Base-by-base conservation (phyloP, 139 green algal genomes). In the Chlorella ohadii region DNA sequence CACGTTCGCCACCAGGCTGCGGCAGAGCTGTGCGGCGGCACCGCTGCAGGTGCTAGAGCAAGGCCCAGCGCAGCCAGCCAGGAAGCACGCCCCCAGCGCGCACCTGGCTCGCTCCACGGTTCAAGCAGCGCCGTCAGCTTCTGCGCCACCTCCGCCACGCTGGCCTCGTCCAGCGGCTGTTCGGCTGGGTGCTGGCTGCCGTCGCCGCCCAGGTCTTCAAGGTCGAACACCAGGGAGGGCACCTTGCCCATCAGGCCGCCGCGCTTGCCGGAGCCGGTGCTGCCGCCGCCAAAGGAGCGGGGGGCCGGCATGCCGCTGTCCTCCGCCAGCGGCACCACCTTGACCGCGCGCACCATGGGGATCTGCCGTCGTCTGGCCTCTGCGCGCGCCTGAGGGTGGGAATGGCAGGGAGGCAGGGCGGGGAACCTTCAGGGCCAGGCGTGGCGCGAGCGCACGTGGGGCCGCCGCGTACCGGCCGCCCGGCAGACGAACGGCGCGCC, bases 221-320 rank as follows among this genome's bases (percentile, higher is more conserved):
- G 38, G 11, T 93, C 90, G 31, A 93, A 93, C 15, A 93, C 66
- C 20, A 93, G 73, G 71, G 79, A 88, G 36, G 90, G 88, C 15
- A 93, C 88, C 38, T 91, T 89, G 36, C 81, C 83, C 64, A 92
- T 91, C 44, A 56, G 28, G 9, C 51, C n/a, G 31, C 79, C 55
- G 19, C 34, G 28, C 33, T 25, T 55, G 55, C 36, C 34, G 57
- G 17, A 44, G 3, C 33, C 63, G 19, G 25, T 61, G 82, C 34
- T 70, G 82, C 63, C 27, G 76, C 56, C 22, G 71, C 78, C 47
- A 39, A 22, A 39, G 57, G 34, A 66, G 51, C 34, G 33, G 41
- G 31, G 34, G 39, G 12, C 34, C n/a, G 68, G 19, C 22, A 56
- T 33, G 70, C 47, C 66, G 56, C 59, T 63, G 11, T 59, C 51